Evolutionary conservation across 345 rosid genomes (phyloP).

Genomic region (Citrus medica): DNA sequence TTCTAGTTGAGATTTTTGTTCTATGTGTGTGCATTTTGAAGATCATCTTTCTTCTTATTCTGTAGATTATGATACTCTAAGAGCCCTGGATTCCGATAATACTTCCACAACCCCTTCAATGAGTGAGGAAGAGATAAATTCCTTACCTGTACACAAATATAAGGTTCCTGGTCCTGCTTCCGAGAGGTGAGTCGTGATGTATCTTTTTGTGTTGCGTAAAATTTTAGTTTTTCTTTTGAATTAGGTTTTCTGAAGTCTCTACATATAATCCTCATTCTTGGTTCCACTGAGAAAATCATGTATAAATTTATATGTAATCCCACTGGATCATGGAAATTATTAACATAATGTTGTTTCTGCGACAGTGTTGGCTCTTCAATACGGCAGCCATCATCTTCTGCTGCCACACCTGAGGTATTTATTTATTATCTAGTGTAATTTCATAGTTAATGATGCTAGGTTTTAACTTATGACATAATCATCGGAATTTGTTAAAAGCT

Average conservation of each 20-base stretch:
- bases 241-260: neutral
- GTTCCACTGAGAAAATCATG: neutral
- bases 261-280: neutral
- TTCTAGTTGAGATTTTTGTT: neutral
- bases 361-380: slow-evolving; percentile 33
- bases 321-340: neutral
- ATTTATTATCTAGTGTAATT: neutral
- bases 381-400: slow-evolving; percentile 44
- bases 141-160: slow-evolving; percentile 63
- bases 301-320: neutral
- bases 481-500: neutral
- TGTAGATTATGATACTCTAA: slow-evolving; percentile 69
- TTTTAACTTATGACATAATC: neutral
- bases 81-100: slow-evolving; percentile 64
- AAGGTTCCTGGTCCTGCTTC: slow-evolving; percentile 39
- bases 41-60: neutral
- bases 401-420: slow-evolving; percentile 45
- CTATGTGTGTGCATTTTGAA: neutral
- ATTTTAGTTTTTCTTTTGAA: neutral
- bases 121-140: slow-evolving; percentile 80
- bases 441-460: neutral
- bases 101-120: slow-evolving; percentile 42
- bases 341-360: neutral
- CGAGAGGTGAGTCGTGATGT: slow-evolving; percentile 35
- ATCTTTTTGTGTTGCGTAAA: no score